Base-by-base conservation (phyloP, 2,329 filamentous ascomycete genomes). In the Talaromyces sp. region DNA sequence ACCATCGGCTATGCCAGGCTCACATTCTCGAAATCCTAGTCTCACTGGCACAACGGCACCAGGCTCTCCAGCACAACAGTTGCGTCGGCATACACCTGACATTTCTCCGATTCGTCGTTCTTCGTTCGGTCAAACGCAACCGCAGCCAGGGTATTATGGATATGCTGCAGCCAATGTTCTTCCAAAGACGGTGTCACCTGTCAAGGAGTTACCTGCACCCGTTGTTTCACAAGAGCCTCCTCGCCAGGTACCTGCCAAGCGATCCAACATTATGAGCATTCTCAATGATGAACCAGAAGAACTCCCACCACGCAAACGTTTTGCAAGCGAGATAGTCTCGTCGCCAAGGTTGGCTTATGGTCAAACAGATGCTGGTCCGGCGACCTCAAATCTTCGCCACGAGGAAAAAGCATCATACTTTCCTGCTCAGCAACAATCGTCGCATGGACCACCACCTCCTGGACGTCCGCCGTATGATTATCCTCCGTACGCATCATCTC, bases 221-320 rank as follows among this genome's bases (percentile, higher is more conserved):
- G 76, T 75, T 19, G 72, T 74, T 22, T 56, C 52, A 22, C 52
- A 74, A 3, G 80, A 81, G 61, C 71, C 73, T 47, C 72, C 77
- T 59, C 77, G 77, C 54, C 76, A 80, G 57, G 76, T 79, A 4
- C 80, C 80, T 27, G 79, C 78, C 1, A 83, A 83, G 69, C 77
- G 80, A 45, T 83, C 80, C 1, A 83, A 82, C 68, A 82, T 83
- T 54, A 80, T 82, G 75, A 80, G 74, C 65, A 78, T 83, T 47
- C 71, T 83, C 39, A 83, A 83, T 66, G 79, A 81, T 59, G 81
- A 83, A 64, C 76, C 80, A 0, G 77, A 80, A 45, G 81, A 82
- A 58, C 81, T 79, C 39, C 78, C 77, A 64, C 81, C 78, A 37
- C 75, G 77, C 39, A 83, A 83, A 67, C 75, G 79, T 10, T 78